Evolutionary conservation across 164 flowering plant genomes (phyloP).

Genomic region (Chimonanthus praecox): DNA sequence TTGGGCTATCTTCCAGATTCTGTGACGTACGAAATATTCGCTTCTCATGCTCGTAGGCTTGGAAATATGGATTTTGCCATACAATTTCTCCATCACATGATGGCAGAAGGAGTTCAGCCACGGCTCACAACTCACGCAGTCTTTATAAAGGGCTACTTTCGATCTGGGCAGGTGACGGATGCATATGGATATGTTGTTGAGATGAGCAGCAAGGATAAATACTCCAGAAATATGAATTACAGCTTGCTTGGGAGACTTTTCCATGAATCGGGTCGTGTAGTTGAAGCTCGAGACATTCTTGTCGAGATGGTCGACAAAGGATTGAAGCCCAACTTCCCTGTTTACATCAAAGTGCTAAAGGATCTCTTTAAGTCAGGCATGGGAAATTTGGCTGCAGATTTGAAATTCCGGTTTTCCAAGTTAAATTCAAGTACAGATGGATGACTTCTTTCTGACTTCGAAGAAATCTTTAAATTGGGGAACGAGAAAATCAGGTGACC

Average conservation of each 20-base stretch:
- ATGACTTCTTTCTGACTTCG: too few species aligned
- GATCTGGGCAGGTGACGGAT: constrained; percentile 25
- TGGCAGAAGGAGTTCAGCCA: constrained; percentile 38
- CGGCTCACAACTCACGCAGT: constrained; percentile 51
- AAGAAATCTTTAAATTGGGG: too few species aligned
- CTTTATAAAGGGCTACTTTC: constrained; percentile 46
- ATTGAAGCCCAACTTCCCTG: constrained; percentile 44
- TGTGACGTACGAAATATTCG: constrained; percentile 51
- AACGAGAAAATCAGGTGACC: too few species aligned
- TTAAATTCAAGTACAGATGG: constrained; percentile 8
- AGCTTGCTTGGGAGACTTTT: constrained; percentile 59
- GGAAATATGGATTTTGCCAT: constrained; percentile 41
- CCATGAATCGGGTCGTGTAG: constrained; percentile 26
- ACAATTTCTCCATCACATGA: constrained; percentile 39
- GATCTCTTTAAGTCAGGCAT: constrained; percentile 25
- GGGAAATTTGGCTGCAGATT: constrained; percentile 30
- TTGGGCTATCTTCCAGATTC: constrained; percentile 38
- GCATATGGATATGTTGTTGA: constrained; percentile 44
- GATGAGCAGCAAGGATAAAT: constrained; percentile 22
- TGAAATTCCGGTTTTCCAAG: constrained; percentile 30
- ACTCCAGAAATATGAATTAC: constrained; percentile 33
- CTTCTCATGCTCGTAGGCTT: constrained; percentile 24
- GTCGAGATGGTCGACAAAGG: constrained; percentile 59
- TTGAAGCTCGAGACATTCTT: constrained; percentile 41
- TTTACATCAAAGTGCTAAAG: constrained; percentile 34